Conservation (phyloP, 148 eudicot genomes). For the Amaranthus cruentus region DNA sequence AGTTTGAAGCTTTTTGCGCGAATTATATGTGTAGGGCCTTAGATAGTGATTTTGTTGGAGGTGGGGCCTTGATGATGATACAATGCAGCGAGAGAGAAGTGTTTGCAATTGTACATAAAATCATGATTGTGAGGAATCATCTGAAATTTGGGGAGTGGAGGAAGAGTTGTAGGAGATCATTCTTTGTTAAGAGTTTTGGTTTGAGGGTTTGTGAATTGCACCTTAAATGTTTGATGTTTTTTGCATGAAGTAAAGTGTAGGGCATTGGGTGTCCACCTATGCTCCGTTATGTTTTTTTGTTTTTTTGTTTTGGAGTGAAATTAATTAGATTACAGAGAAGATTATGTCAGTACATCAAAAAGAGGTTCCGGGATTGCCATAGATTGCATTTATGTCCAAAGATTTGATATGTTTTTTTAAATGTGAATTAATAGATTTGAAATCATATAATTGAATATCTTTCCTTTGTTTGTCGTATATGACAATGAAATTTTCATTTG, state of each 20-base stretch:
- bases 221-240: background rate
- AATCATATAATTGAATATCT: background rate
- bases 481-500: background rate
- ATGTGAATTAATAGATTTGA: background rate
- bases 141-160: too few species aligned
- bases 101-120: background rate
- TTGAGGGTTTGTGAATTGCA: background rate
- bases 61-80: background rate
- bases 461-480: background rate
- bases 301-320: background rate
- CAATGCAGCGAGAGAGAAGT: slow-evolving; percentile 1
- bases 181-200: background rate
- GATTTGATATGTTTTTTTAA: background rate
- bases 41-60: background rate
- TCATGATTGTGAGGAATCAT: background rate
- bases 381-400: background rate
- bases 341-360: too few species aligned
- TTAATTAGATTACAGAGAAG: background rate
- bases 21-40: background rate
- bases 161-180: background rate
- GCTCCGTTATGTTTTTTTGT: background rate
- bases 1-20: background rate
- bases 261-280: background rate
- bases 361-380: background rate
- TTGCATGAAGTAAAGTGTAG: background rate